Percentiles rank a stretch among this genome's conserved stretches.
These are phyloP conservation scores for Isochrysis galbana DNA, from an alignment of 78 protist species.

Conservation along the genomic window DNA sequence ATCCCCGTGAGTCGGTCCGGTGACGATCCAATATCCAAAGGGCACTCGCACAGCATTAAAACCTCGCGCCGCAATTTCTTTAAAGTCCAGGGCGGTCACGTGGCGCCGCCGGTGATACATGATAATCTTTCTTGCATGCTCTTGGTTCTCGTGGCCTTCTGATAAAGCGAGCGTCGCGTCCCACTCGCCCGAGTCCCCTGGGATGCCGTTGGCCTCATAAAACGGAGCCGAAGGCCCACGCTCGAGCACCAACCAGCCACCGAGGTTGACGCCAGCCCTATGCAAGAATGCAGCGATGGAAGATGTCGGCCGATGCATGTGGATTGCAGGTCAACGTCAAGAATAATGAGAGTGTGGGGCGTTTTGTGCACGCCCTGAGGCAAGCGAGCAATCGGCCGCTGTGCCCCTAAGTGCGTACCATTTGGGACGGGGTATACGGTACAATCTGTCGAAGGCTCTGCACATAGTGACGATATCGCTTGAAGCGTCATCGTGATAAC, in stretches of 20 bases:
- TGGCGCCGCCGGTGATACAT: background rate
- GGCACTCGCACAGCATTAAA: background rate
- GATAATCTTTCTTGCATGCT: background rate
- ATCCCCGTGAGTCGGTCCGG: background rate
- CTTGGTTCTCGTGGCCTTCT: background rate
- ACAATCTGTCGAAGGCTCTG: background rate
- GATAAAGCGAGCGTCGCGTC: background rate
- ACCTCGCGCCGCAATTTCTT: background rate
- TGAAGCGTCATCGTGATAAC: background rate
- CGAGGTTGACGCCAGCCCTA: background rate
- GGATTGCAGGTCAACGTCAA: no score
- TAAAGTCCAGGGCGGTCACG: background rate
- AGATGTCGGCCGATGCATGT: no score
- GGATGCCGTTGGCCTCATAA: background rate
- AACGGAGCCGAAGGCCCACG: background rate
- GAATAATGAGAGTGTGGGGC: no score
- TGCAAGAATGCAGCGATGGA: no score
- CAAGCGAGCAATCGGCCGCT: no score
- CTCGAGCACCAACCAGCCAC: conserved; percentile 11
- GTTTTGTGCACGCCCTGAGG: no score
- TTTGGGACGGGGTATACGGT: background rate
- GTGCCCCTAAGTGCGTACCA: no score
- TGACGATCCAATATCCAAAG: background rate
- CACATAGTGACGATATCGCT: background rate
- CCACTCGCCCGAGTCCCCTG: background rate